These are phyloP conservation scores for Fraxinus americana DNA, from an alignment of 257 asterid genomes.

Conservation along the genomic window DNA sequence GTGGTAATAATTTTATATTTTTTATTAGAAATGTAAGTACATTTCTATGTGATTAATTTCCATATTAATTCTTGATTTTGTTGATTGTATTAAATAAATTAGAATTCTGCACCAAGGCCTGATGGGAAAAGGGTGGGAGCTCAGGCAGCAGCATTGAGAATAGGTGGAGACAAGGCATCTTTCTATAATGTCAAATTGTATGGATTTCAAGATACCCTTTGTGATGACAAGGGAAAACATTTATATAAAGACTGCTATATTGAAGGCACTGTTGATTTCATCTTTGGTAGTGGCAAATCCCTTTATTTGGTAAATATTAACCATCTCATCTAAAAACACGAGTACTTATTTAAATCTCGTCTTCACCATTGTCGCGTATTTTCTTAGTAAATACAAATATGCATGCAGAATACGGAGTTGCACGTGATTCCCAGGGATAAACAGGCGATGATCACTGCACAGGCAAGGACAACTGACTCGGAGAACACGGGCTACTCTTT, in stretches of 20 bases:
- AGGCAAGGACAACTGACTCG: constrained; percentile 24
- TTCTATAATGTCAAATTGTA: constrained; percentile 58
- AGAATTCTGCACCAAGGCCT: constrained; percentile 80
- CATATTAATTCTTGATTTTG: neutral
- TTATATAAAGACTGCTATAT: constrained; percentile 73
- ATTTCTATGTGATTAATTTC: neutral
- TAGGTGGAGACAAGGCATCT: constrained; percentile 53
- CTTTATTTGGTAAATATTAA: constrained; percentile 49
- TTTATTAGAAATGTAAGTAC: neutral
- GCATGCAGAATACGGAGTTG: constrained; percentile 47
- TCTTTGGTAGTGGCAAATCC: constrained; percentile 71
- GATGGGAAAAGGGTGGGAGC: constrained; percentile 34
- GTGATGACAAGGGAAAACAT: constrained; percentile 69
- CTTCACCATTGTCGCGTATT: too few relatives aligned
- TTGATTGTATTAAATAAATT: neutral
- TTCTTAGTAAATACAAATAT: too few relatives aligned
- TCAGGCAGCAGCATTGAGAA: constrained; percentile 64
- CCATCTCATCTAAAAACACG: neutral
- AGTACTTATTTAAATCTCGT: too few relatives aligned
- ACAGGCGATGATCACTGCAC: constrained; percentile 57
- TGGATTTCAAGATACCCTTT: constrained; percentile 84
- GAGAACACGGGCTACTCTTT: constrained; percentile 48
- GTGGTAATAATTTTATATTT: constrained; percentile 45
- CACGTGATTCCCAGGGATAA: constrained; percentile 58
- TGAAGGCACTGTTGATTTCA: constrained; percentile 86